Conservation (phyloP, 2,329 filamentous ascomycete genomes). For the Coniella vitis region DNA sequence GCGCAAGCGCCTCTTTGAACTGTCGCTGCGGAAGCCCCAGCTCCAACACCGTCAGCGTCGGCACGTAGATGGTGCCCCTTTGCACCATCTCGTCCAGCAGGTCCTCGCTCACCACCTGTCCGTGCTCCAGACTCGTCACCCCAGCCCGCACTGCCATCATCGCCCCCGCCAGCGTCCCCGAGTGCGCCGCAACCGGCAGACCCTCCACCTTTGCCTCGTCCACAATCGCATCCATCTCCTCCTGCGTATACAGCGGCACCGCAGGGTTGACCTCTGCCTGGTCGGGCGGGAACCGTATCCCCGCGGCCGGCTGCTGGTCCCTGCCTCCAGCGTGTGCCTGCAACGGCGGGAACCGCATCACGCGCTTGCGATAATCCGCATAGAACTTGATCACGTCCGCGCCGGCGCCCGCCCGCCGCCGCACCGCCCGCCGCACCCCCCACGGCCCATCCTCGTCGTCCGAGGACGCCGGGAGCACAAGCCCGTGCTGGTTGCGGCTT, state of each 20-base stretch:
- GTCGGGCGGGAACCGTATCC: constrained; percentile 29
- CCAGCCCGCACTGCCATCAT: constrained; percentile 40
- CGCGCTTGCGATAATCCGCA: constrained; percentile 39
- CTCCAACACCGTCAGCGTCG: constrained; percentile 43
- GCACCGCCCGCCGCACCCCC: constrained; percentile 38
- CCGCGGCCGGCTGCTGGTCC: background rate
- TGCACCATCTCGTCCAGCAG: constrained; percentile 37
- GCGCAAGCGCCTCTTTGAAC: constrained; percentile 22
- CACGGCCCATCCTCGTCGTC: constrained; percentile 42
- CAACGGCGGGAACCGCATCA: constrained; percentile 35
- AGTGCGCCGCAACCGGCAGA: constrained; percentile 37
- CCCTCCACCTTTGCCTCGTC: constrained; percentile 35
- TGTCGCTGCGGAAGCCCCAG: constrained; percentile 15
- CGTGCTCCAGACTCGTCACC: constrained; percentile 42
- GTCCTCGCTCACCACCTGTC: constrained; percentile 30
- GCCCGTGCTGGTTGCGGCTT: constrained; percentile 29
- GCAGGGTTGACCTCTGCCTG: constrained; percentile 31
- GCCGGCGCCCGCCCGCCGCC: constrained; percentile 38
- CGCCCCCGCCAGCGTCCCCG: constrained; percentile 33
- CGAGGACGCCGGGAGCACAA: constrained; percentile 29
- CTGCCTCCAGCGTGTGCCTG: constrained; percentile 22
- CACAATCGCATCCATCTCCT: constrained; percentile 44
- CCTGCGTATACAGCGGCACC: constrained; percentile 38
- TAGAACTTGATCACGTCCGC: constrained; percentile 46
- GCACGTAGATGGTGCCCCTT: constrained; percentile 42